Base-by-base conservation (phyloP, 371 early-diverging fungal species). In the Mucor indicus region DNA sequence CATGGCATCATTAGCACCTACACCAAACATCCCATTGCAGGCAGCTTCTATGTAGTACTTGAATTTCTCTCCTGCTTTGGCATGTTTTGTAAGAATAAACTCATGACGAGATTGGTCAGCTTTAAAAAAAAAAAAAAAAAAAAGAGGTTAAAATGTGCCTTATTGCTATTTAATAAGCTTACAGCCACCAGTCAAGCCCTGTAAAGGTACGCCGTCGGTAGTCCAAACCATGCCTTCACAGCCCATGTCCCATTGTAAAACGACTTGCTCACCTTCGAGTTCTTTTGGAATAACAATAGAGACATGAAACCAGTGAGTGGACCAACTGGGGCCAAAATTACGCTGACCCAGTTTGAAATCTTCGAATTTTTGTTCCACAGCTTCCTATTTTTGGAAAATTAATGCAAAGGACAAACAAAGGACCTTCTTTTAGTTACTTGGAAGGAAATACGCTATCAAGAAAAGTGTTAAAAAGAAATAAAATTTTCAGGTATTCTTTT, bases 1-100 rank as follows among this genome's bases (percentile, higher is more conserved):
- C 39, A 80, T 80, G 36, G 88, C 84, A 29, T 64, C 50, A 3
- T 37, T 61, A 32, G 75, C 71, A 13, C 88, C 92, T 30, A 82
- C 78, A 25, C 98, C 96, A 77, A 93, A 94, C 85, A 96, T 79
- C 29, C 90, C 90, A 64, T 98, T 98, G 60, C 94, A 93, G 1
- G 94, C 95, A 24, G 90, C 84, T 53, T 96, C 98, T 39, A 96
- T 68, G 54, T 85, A 93, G 44, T 95, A 81, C 7, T 81, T 69
- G 38, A 80, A 72, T 13, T 59, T 61, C 41, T 90, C 86, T 0
- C 83, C 87, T 10, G 75, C 76, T 10, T 56, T 63, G 7, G 88
- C 89, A 21, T 72, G 67, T 6, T 75, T 56, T 1, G 88, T 76
- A 13, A 97, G 51, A 13, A 78, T 55, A 65, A 80, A 91, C 36